These are phyloP conservation scores for Sorghum bicolor DNA, from an alignment of 176 grass and related monocot species.

Conservation along the genomic window DNA sequence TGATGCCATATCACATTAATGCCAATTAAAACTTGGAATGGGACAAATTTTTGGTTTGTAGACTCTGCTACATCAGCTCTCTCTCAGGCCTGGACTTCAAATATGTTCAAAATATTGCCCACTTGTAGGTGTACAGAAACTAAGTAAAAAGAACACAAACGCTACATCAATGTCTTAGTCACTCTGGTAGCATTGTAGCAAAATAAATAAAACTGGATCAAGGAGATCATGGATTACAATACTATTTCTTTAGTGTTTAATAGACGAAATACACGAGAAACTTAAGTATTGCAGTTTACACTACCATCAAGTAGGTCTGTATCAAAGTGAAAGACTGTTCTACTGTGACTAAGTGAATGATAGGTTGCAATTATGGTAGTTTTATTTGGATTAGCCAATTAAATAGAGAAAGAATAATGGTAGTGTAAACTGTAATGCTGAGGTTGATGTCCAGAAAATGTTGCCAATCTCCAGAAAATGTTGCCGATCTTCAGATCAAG, in stretches of 20 bases:
- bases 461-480: not conserved
- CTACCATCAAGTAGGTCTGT: not conserved
- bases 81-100: not conserved
- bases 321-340: not conserved
- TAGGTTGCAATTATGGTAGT: not conserved
- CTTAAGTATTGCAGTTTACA: not conserved
- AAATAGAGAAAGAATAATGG: not conserved
- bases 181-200: not conserved
- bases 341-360: not conserved
- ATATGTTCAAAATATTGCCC: not conserved
- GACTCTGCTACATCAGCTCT: no score
- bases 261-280: not conserved
- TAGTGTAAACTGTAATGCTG: not conserved
- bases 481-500: slow-evolving; percentile 56
- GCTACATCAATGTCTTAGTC: not conserved
- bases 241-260: not conserved
- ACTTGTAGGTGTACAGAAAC: not conserved
- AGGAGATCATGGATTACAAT: not conserved
- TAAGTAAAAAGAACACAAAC: not conserved
- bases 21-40: no score
- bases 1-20: no score
- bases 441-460: not conserved
- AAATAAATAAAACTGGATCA: not conserved
- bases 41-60: no score
- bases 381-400: not conserved